phyloP scores from a whole-genome alignment of 2,329 filamentous ascomycete genomes.

The Didymella keratinophila region DNA sequence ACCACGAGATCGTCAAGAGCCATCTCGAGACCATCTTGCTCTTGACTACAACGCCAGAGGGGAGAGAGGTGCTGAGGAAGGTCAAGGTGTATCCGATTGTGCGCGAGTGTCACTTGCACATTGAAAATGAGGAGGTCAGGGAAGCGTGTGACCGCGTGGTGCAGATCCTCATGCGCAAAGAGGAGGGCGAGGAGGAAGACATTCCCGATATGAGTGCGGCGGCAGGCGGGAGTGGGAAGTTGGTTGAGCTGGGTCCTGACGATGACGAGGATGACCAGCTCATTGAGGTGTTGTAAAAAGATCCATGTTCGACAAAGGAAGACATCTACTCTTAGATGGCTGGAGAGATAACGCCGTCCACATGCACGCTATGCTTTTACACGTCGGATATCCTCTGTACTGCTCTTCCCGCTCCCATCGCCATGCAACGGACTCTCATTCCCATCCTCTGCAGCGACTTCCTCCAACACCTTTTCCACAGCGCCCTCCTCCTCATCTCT shows the following conservation, averaged over 20 bases:
- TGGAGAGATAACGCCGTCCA: not conserved
- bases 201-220: conserved; percentile 38
- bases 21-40: conserved; percentile 89
- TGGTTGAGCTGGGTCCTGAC: conserved; percentile 41
- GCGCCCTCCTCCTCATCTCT: conserved; percentile 33
- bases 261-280: conserved; percentile 50
- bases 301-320: not conserved
- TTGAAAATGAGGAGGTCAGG: conserved; percentile 79
- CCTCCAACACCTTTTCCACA: conserved; percentile 31
- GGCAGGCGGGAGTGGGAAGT: conserved; percentile 31
- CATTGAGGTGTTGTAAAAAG: conserved; percentile 39
- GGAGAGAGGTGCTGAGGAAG: conserved; percentile 75
- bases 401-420: conserved; percentile 19
- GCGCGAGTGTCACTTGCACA: conserved; percentile 80
- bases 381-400: conserved; percentile 21
- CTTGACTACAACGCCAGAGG: conserved; percentile 78
- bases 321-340: not conserved
- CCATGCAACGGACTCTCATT: conserved; percentile 28
- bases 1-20: conserved; percentile 78
- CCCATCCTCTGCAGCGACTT: conserved; percentile 44
- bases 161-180: conserved; percentile 85
- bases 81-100: conserved; percentile 90
- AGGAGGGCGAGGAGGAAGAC: conserved; percentile 65
- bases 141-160: conserved; percentile 90
- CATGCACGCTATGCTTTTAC: conserved; percentile 20